Evolutionary conservation across 176 grass and related monocot species (phyloP), one percentile per base, ranked within the genome.

Genomic region (Eleusine coracana): DNA sequence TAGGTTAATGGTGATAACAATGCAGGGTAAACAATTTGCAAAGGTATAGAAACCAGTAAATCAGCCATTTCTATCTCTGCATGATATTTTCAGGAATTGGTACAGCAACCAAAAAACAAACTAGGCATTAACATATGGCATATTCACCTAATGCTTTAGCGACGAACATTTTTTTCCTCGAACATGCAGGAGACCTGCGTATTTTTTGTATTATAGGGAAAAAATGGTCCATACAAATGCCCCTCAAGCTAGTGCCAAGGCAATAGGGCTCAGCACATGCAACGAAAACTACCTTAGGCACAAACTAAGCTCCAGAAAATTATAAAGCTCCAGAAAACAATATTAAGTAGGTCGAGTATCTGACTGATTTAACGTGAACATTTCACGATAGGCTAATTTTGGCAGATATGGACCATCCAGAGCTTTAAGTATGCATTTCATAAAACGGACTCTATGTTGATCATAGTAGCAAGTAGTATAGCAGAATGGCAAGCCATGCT

Each of bases 401-500:
- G 58, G 25, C 18, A 71, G 38, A 80, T 63, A 29, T 48, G 17
- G 4, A 87, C 17, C 36, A 63, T 49, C 34, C 25, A 64, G 21
- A 65, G 18, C 31, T 46, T 36, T 56, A 77, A 46, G 65, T 58
- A 55, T 49, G 23, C 12, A 31, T 20, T 61, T 12, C 70, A 77
- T 10, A 77, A 71, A 40, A 38, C 51, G 10, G 68, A 46, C 27
- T 56, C 45, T 38, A 77, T 40, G 46, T 50, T 82, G 16, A 25
- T 48, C 75, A 40, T 10, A 17, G 17, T 37, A 85, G 67, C 36
- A 70, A 71, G 45, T 66, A 73, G 36, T 14, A 46, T 82, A 82
- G 21, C 56, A 66, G 34, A 79, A 71, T 54, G 82, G 27, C 38
- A 87, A 55, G 42, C 13, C 27, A 80, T 70, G 23, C 18, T 55